A percentile compares a stretch with the other conserved stretches of the same genome.
Evolutionary conservation across 2,329 filamentous ascomycete species (phyloP).

Genomic region (Paraphoma sp.): DNA sequence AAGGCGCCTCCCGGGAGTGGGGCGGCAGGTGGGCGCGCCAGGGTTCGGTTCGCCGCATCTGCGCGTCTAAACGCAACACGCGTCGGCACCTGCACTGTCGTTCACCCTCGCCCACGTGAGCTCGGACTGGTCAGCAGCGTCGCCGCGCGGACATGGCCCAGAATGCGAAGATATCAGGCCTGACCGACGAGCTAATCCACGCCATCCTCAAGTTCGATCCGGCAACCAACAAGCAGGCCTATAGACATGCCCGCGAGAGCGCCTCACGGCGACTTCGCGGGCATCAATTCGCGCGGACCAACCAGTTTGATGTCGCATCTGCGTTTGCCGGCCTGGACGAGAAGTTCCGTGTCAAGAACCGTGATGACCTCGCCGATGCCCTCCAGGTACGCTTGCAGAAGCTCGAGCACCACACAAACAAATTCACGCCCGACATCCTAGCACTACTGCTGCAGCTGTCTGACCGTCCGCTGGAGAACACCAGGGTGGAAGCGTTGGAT

Average conservation of each 20-base stretch:
- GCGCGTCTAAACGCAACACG: constrained; percentile 9
- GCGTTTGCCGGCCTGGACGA: constrained; percentile 69
- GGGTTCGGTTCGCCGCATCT: constrained; percentile 6
- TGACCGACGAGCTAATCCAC: constrained; percentile 75
- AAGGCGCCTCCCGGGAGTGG: constrained; percentile 15
- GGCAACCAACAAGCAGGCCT: constrained; percentile 40
- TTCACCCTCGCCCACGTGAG: too few species aligned
- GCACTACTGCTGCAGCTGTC: constrained; percentile 82
- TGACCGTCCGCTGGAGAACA: constrained; percentile 76
- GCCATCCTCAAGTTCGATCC: constrained; percentile 62
- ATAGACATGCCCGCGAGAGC: constrained; percentile 47
- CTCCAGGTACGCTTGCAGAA: constrained; percentile 65
- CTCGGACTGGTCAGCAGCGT: too few species aligned
- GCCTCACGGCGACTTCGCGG: constrained; percentile 49
- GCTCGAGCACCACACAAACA: constrained; percentile 61
- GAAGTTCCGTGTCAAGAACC: constrained; percentile 80
- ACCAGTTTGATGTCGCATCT: constrained; percentile 56
- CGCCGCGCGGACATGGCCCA: constrained; percentile 67
- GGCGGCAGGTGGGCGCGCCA: constrained; percentile 3
- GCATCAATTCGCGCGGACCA: constrained; percentile 53
- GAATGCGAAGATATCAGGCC: constrained; percentile 66
- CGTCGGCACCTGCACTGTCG: not conserved
- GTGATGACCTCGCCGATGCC: constrained; percentile 79
- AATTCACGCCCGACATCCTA: constrained; percentile 80
- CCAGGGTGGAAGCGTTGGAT: constrained; percentile 69